A percentile compares a stretch with the other conserved stretches of the same genome.
These are phyloP conservation scores for Lasiodiplodia hormozganensis DNA, from an alignment of 2,329 filamentous ascomycete species.

Conservation along the genomic window DNA sequence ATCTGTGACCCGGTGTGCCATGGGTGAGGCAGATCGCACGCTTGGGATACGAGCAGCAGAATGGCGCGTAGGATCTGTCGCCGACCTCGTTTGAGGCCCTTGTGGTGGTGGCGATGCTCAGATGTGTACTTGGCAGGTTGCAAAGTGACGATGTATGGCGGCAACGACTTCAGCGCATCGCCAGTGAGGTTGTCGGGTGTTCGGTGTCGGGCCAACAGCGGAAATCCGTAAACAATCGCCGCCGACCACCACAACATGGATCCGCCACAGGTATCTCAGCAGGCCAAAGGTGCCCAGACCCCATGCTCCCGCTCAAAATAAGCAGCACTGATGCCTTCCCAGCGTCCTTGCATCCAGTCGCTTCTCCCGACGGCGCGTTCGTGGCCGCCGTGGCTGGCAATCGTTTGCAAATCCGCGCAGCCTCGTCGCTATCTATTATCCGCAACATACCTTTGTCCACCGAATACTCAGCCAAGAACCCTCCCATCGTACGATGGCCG, in stretches of 20 bases:
- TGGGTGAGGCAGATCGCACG: too few relatives aligned
- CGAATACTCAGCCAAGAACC: conserved; percentile 38
- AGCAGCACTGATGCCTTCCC: conserved; percentile 29
- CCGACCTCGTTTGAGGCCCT: too few relatives aligned
- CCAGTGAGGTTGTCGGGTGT: not conserved
- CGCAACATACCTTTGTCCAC: conserved; percentile 45
- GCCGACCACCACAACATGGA: conserved; percentile 19
- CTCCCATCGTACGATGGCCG: conserved; percentile 47
- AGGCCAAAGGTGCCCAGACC: conserved; percentile 37
- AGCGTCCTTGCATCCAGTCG: conserved; percentile 45
- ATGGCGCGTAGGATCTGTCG: too few relatives aligned
- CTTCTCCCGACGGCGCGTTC: conserved; percentile 48
- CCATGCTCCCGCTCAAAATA: not conserved
- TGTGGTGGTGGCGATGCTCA: too few relatives aligned
- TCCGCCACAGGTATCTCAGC: conserved; percentile 14
- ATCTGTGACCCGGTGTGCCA: too few relatives aligned
- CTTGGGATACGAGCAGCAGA: too few relatives aligned
- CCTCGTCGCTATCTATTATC: conserved; percentile 44
- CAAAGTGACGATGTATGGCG: not conserved
- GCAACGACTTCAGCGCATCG: not conserved
- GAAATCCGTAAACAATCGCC: conserved; percentile 23
- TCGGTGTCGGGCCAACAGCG: conserved; percentile 4
- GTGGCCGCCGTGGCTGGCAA: conserved; percentile 47
- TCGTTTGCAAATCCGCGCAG: conserved; percentile 49
- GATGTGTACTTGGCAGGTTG: too few relatives aligned